Base-by-base conservation (phyloP, 2,329 filamentous ascomycete genomes). In the Penicillium brasilianum region DNA sequence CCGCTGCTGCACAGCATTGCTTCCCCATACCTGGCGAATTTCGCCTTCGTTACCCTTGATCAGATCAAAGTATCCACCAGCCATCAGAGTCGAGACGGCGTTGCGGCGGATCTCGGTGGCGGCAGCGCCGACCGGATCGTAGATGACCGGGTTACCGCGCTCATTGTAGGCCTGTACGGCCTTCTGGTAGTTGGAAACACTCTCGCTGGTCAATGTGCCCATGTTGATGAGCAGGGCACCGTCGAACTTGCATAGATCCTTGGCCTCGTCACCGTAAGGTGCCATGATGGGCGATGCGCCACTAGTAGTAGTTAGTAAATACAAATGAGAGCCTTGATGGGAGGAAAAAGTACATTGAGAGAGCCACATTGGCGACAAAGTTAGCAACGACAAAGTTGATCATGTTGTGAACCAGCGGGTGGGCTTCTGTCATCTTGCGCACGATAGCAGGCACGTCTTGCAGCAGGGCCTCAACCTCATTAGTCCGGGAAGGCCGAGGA, bases 351-450 rank as follows among this genome's bases (percentile, higher is more conserved):
- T 67, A 81, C 79, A 96, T 84, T 36, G 90, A 87, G 16, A 97
- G 84, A 41, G 92, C 92, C 3, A 97, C 89, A 72, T 96, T 97
- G 55, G 95, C 94, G 16, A 93, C 91, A 71, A 98, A 91, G 78
- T 97, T 97, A 72, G 97, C 93, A 22, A 97, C 94, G 0, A 98
- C 94, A 55, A 93, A 84, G 75, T 98, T 98, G 56, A 95, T 98
- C 92, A 98, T 98, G 78, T 97, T 97, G 79, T 98, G 94, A 54
- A 90, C 90, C 22, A 98, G 83, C 0, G 93, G 93, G 59, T 85
- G 88, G 46, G 78, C 82, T 2, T 81, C 75, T 5, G 85, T 85
- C 51, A 97, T 84, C 6, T 83, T 81, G 61, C 80, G 81, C 46
- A 96, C 81, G 18, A 90, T 78, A 3, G 69, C 59, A 2, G 80